Evolutionary conservation across 2,329 filamentous ascomycete species (phyloP).

Genomic region (Verticillium tricorpus): DNA sequence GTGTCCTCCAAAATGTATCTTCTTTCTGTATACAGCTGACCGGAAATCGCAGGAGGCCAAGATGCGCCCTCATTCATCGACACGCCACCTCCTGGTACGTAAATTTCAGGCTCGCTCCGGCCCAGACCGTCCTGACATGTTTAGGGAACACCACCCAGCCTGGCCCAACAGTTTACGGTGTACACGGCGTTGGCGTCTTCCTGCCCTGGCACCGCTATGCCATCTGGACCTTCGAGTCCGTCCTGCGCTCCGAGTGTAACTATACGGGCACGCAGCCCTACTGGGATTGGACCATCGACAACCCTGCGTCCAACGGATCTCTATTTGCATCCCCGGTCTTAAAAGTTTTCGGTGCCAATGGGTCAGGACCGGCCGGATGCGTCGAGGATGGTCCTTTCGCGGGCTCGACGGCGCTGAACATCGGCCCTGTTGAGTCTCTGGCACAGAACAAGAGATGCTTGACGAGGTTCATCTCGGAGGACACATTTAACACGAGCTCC

Average conservation of each 20-base stretch:
- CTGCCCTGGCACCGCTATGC: slow-evolving; percentile 18
- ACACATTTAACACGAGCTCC: neutral
- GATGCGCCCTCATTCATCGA: neutral
- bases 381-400: neutral
- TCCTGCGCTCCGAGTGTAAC: slow-evolving; percentile 16
- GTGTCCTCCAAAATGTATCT: neutral
- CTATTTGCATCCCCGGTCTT: neutral
- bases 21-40: neutral
- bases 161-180: neutral
- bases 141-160: neutral
- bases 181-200: slow-evolving; percentile 13
- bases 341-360: neutral
- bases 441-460: neutral
- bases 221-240: slow-evolving; percentile 14
- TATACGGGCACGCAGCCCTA: slow-evolving; percentile 16
- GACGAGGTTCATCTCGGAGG: neutral
- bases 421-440: neutral
- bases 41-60: neutral
- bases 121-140: too few relatives aligned
- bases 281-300: slow-evolving; percentile 12
- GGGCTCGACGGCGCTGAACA: neutral
- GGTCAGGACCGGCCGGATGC: neutral
- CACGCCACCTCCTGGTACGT: neutral
- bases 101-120: too few relatives aligned
- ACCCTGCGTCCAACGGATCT: neutral